Evolutionary conservation across 305 asterid species (phyloP), one percentile per base, ranked within the genome.

Genomic region (Plantago coronopus): DNA sequence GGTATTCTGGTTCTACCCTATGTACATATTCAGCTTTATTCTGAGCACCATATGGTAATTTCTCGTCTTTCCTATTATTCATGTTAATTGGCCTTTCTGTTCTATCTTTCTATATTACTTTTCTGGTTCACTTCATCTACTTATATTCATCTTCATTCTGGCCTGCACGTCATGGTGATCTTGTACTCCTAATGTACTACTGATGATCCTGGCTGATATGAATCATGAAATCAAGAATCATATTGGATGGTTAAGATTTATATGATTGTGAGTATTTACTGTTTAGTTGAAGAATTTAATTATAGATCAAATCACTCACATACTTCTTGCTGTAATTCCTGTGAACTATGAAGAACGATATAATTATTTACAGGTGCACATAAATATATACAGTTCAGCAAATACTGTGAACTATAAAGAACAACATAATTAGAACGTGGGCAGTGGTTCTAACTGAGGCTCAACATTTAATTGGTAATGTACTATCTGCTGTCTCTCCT

Each of bases 1-100:
- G 98, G 88, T 91, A 45, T 79, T 82, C 73, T 91, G 96, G 97
- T 89, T 91, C 86, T 91, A 83, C 72, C 98, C 98, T 14, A 73
- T 89, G 91, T 91, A 91, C 81, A 69, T 89, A 68, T 80, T 81
- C 80, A 89, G 98, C 88, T 81, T 84, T 69, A 80, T 91, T 63
- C 81, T 91, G 50, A 86, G 90, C 83, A 83, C 75, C 57, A 71
- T 86, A 63, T 91, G 98, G 98, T 91, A 91, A 59, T 68, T 55
- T 61, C 65, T 47, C 57, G 67, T 69, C 73, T 69, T 44, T 60
- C 53, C 51, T 17, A 54, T 54, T 53, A 22, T 40, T 50, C 59
- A 42, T 17, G 62, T 19, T 38, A 15, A 15, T 40, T n/a, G 3
- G 51, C 25, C 8, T 23, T 29, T 20, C 49, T 45, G 20, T 14